A percentile compares a stretch with the other conserved stretches of the same genome.
Conservation (phyloP, 495 filamentous ascomycete genomes). For the Tirmania nivea region DNA sequence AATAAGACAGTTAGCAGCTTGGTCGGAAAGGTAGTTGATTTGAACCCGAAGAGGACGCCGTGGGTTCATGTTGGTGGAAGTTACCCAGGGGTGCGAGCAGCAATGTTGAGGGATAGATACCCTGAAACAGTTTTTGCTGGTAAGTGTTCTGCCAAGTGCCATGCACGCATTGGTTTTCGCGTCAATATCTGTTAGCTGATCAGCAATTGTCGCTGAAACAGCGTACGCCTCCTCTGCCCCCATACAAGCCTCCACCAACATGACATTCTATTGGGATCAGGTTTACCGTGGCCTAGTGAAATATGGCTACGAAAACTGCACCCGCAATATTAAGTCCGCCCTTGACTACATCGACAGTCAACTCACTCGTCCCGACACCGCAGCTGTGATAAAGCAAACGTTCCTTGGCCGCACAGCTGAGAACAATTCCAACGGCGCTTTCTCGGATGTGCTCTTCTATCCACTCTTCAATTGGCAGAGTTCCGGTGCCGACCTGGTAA, state of each 20-base stretch:
- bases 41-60: conserved; percentile 28
- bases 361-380: conserved; percentile 19
- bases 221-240: conserved; percentile 35
- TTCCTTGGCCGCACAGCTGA: conserved; percentile 31
- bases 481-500: conserved; percentile 21
- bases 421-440: conserved; percentile 28
- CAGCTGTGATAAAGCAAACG: conserved; percentile 26
- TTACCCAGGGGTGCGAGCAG: conserved; percentile 34
- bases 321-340: conserved; percentile 30
- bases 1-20: conserved; percentile 1
- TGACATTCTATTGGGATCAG: conserved; percentile 32
- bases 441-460: conserved; percentile 25
- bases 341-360: conserved; percentile 30
- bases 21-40: neutral
- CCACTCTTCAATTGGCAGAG: conserved; percentile 28
- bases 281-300: conserved; percentile 31
- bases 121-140: conserved; percentile 32
- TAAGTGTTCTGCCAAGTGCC: neutral
- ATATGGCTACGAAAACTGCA: conserved; percentile 32
- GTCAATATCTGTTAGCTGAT: too few relatives aligned
- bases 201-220: conserved; percentile 6
- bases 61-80: conserved; percentile 41
- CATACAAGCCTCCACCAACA: conserved; percentile 31
- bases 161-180: too few relatives aligned
- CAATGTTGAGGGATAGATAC: conserved; percentile 33